Percentiles rank a stretch among this genome's conserved stretches.
Conservation (phyloP, 2,329 filamentous ascomycete genomes). For the Oidium heveae region DNA sequence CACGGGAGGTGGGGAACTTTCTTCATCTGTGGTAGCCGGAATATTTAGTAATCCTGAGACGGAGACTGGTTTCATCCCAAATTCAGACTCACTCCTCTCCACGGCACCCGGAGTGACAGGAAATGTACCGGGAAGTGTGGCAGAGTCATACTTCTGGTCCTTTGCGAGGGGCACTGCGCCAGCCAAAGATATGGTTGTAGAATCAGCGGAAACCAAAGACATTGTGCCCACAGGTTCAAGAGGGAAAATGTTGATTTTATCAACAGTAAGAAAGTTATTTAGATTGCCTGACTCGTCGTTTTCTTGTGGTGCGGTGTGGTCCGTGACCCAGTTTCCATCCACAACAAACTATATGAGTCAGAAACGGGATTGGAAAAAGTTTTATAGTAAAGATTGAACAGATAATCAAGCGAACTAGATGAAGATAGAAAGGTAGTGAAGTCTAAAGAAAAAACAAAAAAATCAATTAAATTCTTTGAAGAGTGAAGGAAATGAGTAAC, state of each 20-base stretch:
- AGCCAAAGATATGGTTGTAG: slow-evolving; percentile 47
- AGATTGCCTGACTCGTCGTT: slow-evolving; percentile 61
- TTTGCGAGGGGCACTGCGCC: slow-evolving; percentile 38
- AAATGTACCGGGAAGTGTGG: not conserved
- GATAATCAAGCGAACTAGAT: too few relatives aligned
- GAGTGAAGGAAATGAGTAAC: too few relatives aligned
- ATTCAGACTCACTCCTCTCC: slow-evolving; percentile 22
- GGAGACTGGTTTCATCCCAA: slow-evolving; percentile 21
- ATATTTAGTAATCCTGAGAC: too few relatives aligned
- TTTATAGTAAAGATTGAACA: too few relatives aligned
- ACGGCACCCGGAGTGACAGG: slow-evolving; percentile 33
- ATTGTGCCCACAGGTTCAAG: slow-evolving; percentile 24
- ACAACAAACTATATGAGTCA: slow-evolving; percentile 52
- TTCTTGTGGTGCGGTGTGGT: slow-evolving; percentile 59
- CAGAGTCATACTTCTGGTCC: slow-evolving; percentile 3
- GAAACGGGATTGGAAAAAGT: too few relatives aligned
- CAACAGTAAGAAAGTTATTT: slow-evolving; percentile 71
- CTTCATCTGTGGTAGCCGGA: not conserved
- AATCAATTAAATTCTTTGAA: too few relatives aligned
- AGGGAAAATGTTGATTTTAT: slow-evolving; percentile 33
- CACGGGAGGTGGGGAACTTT: not conserved
- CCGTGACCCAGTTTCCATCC: slow-evolving; percentile 71
- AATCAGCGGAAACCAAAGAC: slow-evolving; percentile 42
- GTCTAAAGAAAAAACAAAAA: too few relatives aligned
- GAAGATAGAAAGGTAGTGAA: too few relatives aligned